Evolutionary conservation across 169 alveolate genomes (phyloP), one percentile per base, ranked within the genome.

Genomic region (Eimeria maxima): DNA sequence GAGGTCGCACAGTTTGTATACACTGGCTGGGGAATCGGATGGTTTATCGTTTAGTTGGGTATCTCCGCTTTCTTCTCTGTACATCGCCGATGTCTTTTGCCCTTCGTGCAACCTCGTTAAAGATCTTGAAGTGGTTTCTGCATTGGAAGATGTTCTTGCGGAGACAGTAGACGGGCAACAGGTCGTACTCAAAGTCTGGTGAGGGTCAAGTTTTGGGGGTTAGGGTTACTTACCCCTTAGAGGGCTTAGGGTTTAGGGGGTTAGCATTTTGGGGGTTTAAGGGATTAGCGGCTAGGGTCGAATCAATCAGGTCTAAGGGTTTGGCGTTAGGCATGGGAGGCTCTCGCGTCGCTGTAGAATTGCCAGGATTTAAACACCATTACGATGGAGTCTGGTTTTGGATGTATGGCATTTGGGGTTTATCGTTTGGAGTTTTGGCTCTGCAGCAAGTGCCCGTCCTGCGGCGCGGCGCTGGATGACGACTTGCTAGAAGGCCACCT

Each of bases 11-110:
- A 50, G 60, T 60, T 22, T 90, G 65, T 74, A 71, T 29, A 29
- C n/a, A 18, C 33, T 90, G 29, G 89, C 95, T 0, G 95, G 90
- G 65, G 95, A 74, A 45, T 50, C 78, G 11, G 95, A 73, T 47
- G 38, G 4, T 33, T n/a, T 18, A 29, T 50, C 55, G 57, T 45
- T 57, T 50, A 13, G 16, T 33, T 90, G 95, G 95, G 80, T 63
- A 8, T 45, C 90, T 27, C 95, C 95, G 22, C 90, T 90, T 53
- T 47, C 63, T 29, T 18, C 27, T 20, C 71, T 90, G 45, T 16
- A 20, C 14, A 57, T 90, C 6, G 20, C 45, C 18, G 95, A 90
- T 29, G 60, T 90, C 3, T 33, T 20, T 14, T 90, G 95, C 38
- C 13, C 53, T 8, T 57, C 55, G 42, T 90, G 95, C 81, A 42